A percentile compares a stretch with the other conserved stretches of the same genome.
These are phyloP conservation scores for Heritiera fomes DNA, from an alignment of 345 rosid species.

Conservation along the genomic window DNA sequence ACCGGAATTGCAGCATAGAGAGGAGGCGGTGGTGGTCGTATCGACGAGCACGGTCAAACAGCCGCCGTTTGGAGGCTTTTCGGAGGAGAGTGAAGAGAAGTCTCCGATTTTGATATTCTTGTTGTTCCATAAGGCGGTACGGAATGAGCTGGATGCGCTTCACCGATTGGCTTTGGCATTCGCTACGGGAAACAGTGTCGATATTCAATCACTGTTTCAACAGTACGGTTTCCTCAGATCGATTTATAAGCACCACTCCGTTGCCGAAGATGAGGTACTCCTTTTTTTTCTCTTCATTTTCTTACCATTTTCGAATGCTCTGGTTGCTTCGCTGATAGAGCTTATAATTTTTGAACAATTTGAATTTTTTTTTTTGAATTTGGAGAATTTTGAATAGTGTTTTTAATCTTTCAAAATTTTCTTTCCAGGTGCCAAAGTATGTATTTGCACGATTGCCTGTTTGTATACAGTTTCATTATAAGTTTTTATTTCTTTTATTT, in stretches of 20 bases:
- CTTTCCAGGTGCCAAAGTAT: not conserved
- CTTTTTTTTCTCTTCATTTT: not conserved
- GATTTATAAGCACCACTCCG: conserved; percentile 75
- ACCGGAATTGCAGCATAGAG: conserved; percentile 54
- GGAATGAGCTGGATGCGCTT: conserved; percentile 81
- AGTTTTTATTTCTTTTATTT: not conserved
- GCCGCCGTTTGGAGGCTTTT: conserved; percentile 30
- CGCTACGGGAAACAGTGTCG: conserved; percentile 64
- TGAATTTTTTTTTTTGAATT: not conserved
- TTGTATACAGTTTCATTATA: not conserved
- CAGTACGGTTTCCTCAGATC: conserved; percentile 72
- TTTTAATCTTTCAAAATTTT: not conserved
- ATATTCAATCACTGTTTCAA: conserved; percentile 44
- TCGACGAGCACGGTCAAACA: conserved; percentile 36
- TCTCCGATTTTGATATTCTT: conserved; percentile 81
- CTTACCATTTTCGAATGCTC: conserved; percentile 15
- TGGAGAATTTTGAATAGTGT: not conserved
- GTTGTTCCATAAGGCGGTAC: conserved; percentile 80
- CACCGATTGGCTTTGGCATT: conserved; percentile 68
- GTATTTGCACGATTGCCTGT: not conserved
- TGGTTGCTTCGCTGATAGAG: conserved; percentile 14
- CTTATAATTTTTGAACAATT: conserved; percentile 6
- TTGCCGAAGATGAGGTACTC: conserved; percentile 89
- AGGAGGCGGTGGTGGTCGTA: conserved; percentile 39
- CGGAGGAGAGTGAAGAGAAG: conserved; percentile 40